These are phyloP conservation scores for Chaetomium olivaceum DNA, from an alignment of 2,329 filamentous ascomycete genomes.

Conservation along the genomic window DNA sequence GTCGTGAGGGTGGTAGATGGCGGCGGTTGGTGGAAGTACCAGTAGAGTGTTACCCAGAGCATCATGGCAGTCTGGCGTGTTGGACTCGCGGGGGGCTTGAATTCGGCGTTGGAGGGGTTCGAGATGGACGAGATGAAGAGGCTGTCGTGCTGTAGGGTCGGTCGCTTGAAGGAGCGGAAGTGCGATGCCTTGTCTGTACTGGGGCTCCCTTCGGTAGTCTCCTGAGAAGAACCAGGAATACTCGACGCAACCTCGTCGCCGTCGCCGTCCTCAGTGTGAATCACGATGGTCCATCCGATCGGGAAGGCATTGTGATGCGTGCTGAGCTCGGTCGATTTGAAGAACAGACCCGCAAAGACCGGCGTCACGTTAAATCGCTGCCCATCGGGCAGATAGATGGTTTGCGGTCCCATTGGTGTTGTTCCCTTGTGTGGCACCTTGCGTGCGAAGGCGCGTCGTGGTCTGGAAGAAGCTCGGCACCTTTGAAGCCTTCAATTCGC, in stretches of 20 bases:
- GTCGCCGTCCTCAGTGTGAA: constrained; percentile 63
- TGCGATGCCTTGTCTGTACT: constrained; percentile 38
- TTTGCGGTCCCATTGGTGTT: constrained; percentile 37
- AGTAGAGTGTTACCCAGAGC: constrained; percentile 91
- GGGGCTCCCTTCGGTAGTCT: constrained; percentile 13
- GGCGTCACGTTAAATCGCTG: constrained; percentile 78
- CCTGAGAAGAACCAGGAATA: not conserved
- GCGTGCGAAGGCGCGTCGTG: not conserved
- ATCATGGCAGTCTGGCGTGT: constrained; percentile 94
- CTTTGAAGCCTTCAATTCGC: not conserved
- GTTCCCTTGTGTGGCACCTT: not conserved
- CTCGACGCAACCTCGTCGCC: constrained; percentile 1
- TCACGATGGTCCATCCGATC: constrained; percentile 84
- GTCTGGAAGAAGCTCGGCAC: not conserved
- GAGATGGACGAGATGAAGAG: constrained; percentile 92
- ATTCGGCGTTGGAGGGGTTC: constrained; percentile 76
- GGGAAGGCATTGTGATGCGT: constrained; percentile 71
- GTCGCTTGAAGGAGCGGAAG: constrained; percentile 67
- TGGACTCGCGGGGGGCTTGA: constrained; percentile 75
- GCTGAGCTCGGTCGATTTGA: constrained; percentile 78
- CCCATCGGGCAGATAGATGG: constrained; percentile 80
- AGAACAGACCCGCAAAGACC: constrained; percentile 88
- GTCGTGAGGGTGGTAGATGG: constrained; percentile 66
- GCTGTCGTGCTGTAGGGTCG: constrained; percentile 76
- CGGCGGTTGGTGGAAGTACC: constrained; percentile 91